Evolutionary conservation across 345 rosid genomes (phyloP), one percentile per base, ranked within the genome.

Genomic region (Gossypium australe): DNA sequence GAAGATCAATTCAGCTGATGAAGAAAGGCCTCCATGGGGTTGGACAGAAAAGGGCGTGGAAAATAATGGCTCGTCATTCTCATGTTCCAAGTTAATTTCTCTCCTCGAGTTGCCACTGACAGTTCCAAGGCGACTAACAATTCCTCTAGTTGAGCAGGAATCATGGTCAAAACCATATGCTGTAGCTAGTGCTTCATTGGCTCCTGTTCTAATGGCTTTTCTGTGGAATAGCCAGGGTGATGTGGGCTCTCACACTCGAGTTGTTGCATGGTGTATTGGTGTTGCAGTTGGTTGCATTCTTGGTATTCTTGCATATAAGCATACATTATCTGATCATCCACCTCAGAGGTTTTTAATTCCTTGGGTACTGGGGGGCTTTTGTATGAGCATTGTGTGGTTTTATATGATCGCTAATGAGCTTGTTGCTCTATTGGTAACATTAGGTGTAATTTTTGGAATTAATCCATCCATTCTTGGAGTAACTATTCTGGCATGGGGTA

Each of bases 361-460:
- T 59, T 94, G 97, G 97, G 97, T 89, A 56, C 81, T 92, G n/a
- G 98, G 93, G 11, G 97, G 97, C 53, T 94, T 94, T 75, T 75
- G 85, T 22, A 94, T 92, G 98, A 94, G 98, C 76, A 94, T 92
- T 17, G 77, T 88, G 53, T 94, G 98, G 98, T 94, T 94, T 81
- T 94, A 92, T 86, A 92, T 94, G 72, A 86, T 94, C 24, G 97
- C 98, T 7, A 92, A 88, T 20, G 98, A 94, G 79, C 98, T 94
- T 3, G 98, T 94, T 38, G 89, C 97, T 34, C 80, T 94, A 49
- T 78, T 94, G 45, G 92, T 92, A n/a, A 84, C 93, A 38, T 85
- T 92, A 48, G 97, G 97, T 59, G 72, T 81, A 20, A 84, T 92
- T 11, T 84, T 88, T 11, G 85, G 87, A 51, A 87, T 92, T 72